These are phyloP conservation scores for Mycena olivaceomarginata DNA, from an alignment of 768 basidiomycete genomes.

Conservation along the genomic window DNA sequence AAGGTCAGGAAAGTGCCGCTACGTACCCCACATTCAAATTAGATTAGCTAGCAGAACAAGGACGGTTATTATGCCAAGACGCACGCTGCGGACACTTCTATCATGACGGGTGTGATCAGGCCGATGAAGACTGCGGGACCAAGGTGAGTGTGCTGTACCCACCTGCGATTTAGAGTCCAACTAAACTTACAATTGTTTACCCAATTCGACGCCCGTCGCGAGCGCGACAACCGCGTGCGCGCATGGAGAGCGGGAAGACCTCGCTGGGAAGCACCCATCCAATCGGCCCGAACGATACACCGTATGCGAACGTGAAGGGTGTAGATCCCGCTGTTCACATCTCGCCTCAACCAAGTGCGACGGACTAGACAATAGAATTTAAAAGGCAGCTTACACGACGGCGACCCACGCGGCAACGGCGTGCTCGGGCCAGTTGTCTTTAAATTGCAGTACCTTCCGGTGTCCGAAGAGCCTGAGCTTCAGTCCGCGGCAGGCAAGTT, in stretches of 20 bases:
- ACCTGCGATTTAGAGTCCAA: background rate
- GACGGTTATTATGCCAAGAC: slow-evolving; percentile 49
- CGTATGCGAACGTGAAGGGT: slow-evolving; percentile 87
- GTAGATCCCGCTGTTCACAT: slow-evolving; percentile 73
- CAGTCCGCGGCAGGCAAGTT: background rate
- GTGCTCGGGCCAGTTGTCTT: slow-evolving; percentile 76
- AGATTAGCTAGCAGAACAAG: background rate
- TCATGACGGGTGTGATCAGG: slow-evolving; percentile 79
- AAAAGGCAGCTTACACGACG: slow-evolving; percentile 69
- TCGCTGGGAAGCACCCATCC: slow-evolving; percentile 92
- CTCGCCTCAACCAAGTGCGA: background rate
- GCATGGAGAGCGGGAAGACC: slow-evolving; percentile 86
- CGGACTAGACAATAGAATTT: background rate
- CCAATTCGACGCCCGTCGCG: slow-evolving; percentile 92
- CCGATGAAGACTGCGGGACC: slow-evolving; percentile 79
- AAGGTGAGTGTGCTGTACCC: background rate
- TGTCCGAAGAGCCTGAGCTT: slow-evolving; percentile 9
- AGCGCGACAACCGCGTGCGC: slow-evolving; percentile 90
- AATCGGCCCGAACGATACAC: slow-evolving; percentile 86
- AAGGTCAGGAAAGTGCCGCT: slow-evolving; percentile 85
- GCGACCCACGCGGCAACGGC: slow-evolving; percentile 78
- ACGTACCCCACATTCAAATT: background rate
- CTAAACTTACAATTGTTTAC: slow-evolving; percentile 80
- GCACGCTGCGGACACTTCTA: slow-evolving; percentile 76
- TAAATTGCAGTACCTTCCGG: slow-evolving; percentile 67